A percentile compares a stretch with the other conserved stretches of the same genome.
These are phyloP conservation scores for Cyclanthera cordifolia DNA, from an alignment of 306 rosid species.

Conservation along the genomic window DNA sequence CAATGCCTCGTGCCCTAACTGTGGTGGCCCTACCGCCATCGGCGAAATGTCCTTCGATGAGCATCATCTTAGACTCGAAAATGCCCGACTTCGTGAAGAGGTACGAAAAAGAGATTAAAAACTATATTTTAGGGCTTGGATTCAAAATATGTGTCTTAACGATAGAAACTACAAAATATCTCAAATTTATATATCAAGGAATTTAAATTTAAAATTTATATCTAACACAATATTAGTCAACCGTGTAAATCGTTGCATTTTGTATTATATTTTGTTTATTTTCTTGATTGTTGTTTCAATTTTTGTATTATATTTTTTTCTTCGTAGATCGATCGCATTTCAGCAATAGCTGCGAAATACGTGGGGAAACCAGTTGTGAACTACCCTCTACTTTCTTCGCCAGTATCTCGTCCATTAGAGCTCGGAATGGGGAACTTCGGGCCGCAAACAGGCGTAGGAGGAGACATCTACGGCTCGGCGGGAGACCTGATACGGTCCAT, in stretches of 20 bases:
- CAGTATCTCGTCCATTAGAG: constrained; percentile 59
- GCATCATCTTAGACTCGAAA: constrained; percentile 83
- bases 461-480: constrained; percentile 44
- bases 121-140: background rate
- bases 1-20: constrained; percentile 91
- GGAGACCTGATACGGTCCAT: constrained; percentile 69
- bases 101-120: constrained; percentile 18
- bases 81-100: constrained; percentile 89
- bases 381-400: constrained; percentile 57
- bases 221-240: no score
- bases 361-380: constrained; percentile 82
- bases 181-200: background rate
- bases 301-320: background rate
- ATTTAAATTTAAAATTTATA: no score
- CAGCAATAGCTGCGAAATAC: constrained; percentile 87
- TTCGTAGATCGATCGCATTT: constrained; percentile 70
- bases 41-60: constrained; percentile 99
- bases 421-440: constrained; percentile 57
- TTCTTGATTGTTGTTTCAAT: no score
- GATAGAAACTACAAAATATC: no score
- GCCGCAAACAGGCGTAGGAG: constrained; percentile 37
- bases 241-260: no score
- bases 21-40: constrained; percentile 92
- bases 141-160: no score
- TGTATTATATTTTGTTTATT: no score